These are phyloP conservation scores for Candida oleophila DNA, from an alignment of 805 yeast genomes.

Conservation along the genomic window DNA sequence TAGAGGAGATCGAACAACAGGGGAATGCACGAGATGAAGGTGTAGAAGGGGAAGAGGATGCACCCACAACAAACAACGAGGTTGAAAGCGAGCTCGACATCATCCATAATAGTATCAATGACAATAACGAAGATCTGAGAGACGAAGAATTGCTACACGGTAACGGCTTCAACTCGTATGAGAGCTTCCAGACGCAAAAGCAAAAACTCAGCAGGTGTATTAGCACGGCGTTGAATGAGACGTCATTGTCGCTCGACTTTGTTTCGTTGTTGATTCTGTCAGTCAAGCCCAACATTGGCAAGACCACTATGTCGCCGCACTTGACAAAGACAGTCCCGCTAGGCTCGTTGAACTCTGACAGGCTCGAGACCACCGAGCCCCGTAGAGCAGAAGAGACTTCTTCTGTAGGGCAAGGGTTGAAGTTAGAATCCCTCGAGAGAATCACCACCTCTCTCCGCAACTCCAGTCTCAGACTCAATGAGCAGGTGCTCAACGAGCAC, in stretches of 20 bases:
- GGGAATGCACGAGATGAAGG: too few relatives aligned
- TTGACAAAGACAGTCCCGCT: slow-evolving; percentile 70
- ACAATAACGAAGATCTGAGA: slow-evolving; percentile 6
- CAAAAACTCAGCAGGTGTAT: slow-evolving; percentile 52
- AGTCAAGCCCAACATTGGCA: slow-evolving; percentile 80
- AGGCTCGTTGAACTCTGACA: slow-evolving; percentile 64
- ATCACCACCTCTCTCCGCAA: slow-evolving; percentile 51
- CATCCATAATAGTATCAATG: not conserved
- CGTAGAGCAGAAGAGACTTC: slow-evolving; percentile 21
- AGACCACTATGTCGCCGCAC: slow-evolving; percentile 85
- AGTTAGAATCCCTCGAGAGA: slow-evolving; percentile 61
- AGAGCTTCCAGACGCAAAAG: slow-evolving; percentile 49
- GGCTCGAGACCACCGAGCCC: slow-evolving; percentile 24
- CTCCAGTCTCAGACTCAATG: slow-evolving; percentile 51
- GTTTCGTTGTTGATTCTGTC: slow-evolving; percentile 80
- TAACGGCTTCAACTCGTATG: slow-evolving; percentile 20
- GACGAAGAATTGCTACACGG: slow-evolving; percentile 9
- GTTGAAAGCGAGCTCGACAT: too few relatives aligned
- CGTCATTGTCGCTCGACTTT: slow-evolving; percentile 84
- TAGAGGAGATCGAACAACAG: slow-evolving; percentile 39
- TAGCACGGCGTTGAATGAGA: slow-evolving; percentile 77
- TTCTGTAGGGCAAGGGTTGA: slow-evolving; percentile 79
- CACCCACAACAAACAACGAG: too few relatives aligned
- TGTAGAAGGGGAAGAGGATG: slow-evolving; percentile 9
- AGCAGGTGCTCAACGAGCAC: slow-evolving; percentile 60